Evolutionary conservation across 2,329 filamentous ascomycete species (phyloP).

Genomic region (Penicillium aurantiogriseum): DNA sequence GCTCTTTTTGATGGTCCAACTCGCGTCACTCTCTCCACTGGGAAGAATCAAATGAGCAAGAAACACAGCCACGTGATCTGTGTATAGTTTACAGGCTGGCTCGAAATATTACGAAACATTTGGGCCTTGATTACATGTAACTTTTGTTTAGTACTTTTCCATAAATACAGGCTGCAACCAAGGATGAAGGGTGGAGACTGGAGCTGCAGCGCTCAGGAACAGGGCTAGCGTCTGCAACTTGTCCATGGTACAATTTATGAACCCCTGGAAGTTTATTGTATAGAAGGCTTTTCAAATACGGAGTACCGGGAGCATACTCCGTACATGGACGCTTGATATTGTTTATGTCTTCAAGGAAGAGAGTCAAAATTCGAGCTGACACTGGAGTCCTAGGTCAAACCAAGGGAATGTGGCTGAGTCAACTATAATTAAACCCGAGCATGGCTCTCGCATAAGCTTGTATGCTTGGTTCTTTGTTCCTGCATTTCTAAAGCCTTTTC

Average conservation of each 20-base stretch:
- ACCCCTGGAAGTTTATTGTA: constrained; percentile 4
- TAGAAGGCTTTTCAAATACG: neutral
- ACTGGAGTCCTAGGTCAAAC: neutral
- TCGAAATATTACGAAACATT: neutral
- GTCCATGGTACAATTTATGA: constrained; percentile 24
- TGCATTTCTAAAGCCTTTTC: neutral
- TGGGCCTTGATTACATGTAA: neutral
- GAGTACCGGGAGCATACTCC: neutral
- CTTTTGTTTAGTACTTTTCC: neutral
- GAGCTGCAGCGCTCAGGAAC: constrained; percentile 27
- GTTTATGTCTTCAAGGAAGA: neutral
- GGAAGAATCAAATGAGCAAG: neutral
- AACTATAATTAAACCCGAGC: neutral
- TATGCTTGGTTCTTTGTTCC: constrained; percentile 1
- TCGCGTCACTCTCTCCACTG: constrained; percentile 1
- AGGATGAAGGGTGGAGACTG: constrained; percentile 15
- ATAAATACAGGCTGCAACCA: constrained; percentile 8
- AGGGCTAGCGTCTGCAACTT: constrained; percentile 25
- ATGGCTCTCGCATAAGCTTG: neutral
- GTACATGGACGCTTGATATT: neutral
- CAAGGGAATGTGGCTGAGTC: neutral
- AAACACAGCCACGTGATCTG: constrained; percentile 3
- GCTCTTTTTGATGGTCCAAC: neutral
- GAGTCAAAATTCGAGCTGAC: neutral
- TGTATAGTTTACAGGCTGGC: constrained; percentile 2